phyloP scores from a whole-genome alignment of 2,329 filamentous ascomycete genomes.

The Ampelomyces quisqualis region DNA sequence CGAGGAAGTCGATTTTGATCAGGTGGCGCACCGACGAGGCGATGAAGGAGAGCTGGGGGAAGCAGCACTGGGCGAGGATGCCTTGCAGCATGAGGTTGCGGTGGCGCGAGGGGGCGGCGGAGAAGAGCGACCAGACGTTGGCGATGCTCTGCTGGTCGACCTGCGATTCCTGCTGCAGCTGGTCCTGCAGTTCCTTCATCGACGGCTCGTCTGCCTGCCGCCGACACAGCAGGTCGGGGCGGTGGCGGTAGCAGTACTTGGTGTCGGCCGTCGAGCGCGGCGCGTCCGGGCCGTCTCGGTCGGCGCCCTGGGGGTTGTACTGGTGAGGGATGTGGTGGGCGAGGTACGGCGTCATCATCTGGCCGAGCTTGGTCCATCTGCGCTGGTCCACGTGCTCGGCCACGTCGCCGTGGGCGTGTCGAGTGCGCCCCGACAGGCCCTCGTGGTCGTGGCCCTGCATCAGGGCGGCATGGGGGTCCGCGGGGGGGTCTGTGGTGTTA shows the following conservation, averaged over 20 bases:
- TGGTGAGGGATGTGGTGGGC: slow-evolving; percentile 85
- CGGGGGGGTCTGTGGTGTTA: slow-evolving; percentile 12
- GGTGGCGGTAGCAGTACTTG: slow-evolving; percentile 93
- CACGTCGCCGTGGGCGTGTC: slow-evolving; percentile 31
- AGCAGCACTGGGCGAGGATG: slow-evolving; percentile 94
- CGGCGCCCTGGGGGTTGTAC: slow-evolving; percentile 74
- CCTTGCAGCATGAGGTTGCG: slow-evolving; percentile 95
- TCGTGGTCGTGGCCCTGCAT: slow-evolving; percentile 44
- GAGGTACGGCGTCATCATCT: slow-evolving; percentile 84
- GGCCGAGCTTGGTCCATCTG: slow-evolving; percentile 64
- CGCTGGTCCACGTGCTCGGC: slow-evolving; percentile 29
- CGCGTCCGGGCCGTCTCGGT: slow-evolving; percentile 39
- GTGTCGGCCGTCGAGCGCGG: slow-evolving; percentile 63
- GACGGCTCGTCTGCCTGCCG: slow-evolving; percentile 91
- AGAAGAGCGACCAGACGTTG: slow-evolving; percentile 97
- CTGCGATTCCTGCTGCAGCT: slow-evolving; percentile 77
- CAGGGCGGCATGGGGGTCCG: slow-evolving; percentile 37
- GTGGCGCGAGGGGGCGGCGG: slow-evolving; percentile 88
- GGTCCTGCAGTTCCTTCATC: slow-evolving; percentile 90
- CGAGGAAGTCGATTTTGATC: slow-evolving; percentile 95
- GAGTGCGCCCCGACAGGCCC: slow-evolving; percentile 30
- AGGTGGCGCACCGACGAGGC: slow-evolving; percentile 89
- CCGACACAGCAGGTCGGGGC: slow-evolving; percentile 90
- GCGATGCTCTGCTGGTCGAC: slow-evolving; percentile 93
- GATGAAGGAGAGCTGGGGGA: slow-evolving; percentile 91